phyloP scores from a whole-genome alignment of 78 protist genomes.

The slime mould (Dictyostelium discoideum) region DNA sequence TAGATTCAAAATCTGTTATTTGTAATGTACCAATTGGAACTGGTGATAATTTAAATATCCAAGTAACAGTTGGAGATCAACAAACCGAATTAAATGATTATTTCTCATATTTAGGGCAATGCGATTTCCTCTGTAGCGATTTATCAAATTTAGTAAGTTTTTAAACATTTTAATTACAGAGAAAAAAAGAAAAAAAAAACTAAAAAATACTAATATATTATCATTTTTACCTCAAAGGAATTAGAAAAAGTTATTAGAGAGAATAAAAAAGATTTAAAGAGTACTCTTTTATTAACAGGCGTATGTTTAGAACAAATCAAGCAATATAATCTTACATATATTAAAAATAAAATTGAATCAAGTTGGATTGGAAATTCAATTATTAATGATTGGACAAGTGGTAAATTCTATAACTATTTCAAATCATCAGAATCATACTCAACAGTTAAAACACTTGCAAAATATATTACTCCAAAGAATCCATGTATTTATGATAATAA shows the following conservation, averaged over 20 bases:
- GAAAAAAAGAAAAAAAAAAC: no score
- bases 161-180: no score
- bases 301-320: background rate
- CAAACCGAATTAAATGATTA: background rate
- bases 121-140: background rate
- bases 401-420: background rate
- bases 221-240: background rate
- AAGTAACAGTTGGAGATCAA: background rate
- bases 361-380: background rate
- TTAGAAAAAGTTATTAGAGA: background rate
- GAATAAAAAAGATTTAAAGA: background rate
- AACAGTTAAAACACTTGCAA: background rate
- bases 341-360: background rate
- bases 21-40: constrained; percentile 36
- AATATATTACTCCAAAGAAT: background rate
- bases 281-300: background rate
- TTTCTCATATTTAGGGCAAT: background rate
- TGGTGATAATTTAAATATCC: background rate
- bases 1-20: background rate
- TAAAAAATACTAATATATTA: no score
- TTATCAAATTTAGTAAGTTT: background rate
- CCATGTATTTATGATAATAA: background rate
- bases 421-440: background rate
- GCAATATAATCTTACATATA: background rate
- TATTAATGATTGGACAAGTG: background rate